Evolutionary conservation across 2,329 filamentous ascomycete species (phyloP).

Genomic region (Teratosphaeria nubilosa): DNA sequence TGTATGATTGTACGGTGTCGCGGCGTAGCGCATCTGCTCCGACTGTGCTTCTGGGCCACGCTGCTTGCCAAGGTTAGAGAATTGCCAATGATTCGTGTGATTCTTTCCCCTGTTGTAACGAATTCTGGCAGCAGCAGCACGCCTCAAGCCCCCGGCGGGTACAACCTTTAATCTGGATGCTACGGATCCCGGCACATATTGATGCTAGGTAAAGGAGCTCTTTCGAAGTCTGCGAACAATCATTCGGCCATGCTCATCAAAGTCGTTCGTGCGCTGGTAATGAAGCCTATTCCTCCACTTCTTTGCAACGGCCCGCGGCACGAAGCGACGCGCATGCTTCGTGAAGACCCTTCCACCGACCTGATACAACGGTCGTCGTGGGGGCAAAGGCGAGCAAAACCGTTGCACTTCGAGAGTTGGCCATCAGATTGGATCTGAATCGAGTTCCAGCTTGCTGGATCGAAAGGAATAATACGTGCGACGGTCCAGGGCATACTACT

Average conservation of each 20-base stretch:
- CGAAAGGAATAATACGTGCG: neutral
- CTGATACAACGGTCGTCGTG: neutral
- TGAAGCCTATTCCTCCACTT: neutral
- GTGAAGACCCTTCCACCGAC: no score
- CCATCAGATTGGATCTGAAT: neutral
- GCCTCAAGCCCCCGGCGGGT: no score
- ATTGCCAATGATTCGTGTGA: no score
- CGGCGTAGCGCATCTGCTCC: no score
- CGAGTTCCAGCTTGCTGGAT: neutral
- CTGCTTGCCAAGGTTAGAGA: no score
- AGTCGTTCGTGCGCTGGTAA: neutral
- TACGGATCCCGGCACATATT: neutral
- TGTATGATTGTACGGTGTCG: no score
- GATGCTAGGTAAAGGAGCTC: neutral
- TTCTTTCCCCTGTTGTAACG: no score
- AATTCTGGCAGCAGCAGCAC: no score
- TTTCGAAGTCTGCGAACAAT: neutral
- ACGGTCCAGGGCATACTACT: neutral
- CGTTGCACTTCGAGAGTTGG: neutral
- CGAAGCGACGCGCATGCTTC: neutral
- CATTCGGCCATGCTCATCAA: neutral
- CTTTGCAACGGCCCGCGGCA: neutral
- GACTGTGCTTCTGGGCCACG: no score
- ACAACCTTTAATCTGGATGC: neutral
- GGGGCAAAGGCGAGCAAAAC: neutral